Evolutionary conservation across 2,329 filamentous ascomycete genomes (phyloP).

Genomic region (Colletotrichum noveboracense): DNA sequence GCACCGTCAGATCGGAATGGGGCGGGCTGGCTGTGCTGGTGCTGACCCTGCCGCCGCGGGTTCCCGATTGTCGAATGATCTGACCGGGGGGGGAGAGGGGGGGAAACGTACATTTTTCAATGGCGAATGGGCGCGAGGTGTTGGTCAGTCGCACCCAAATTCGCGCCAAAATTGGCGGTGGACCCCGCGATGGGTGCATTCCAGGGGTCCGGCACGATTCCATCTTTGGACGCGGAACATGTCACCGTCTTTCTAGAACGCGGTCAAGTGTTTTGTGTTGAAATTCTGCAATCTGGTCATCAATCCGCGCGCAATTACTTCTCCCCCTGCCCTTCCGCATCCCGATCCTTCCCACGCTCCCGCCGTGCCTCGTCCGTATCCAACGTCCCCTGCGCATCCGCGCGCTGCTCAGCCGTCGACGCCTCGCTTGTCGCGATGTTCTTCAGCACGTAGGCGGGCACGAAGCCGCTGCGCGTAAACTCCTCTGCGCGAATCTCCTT

Average conservation of each 20-base stretch:
- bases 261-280: not conserved
- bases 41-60: not conserved
- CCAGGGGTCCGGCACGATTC: not conserved
- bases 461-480: not conserved
- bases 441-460: not conserved
- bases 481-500: not conserved
- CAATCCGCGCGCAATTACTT: not conserved
- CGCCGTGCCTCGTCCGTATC: not conserved
- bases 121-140: not conserved
- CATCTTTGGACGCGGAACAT: not conserved
- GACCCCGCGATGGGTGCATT: not conserved
- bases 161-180: not conserved
- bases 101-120: too few species aligned
- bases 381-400: not conserved
- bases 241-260: not conserved
- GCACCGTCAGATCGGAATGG: not conserved
- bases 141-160: not conserved
- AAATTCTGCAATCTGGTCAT: not conserved
- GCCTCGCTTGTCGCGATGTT: not conserved
- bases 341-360: not conserved
- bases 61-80: conserved; percentile 8
- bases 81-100: not conserved
- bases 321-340: not conserved
- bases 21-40: not conserved
- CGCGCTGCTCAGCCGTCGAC: not conserved